A percentile compares a stretch with the other conserved stretches of the same genome.
Conservation (phyloP, 257 asterid genomes). For the Buddleja alternifolia region DNA sequence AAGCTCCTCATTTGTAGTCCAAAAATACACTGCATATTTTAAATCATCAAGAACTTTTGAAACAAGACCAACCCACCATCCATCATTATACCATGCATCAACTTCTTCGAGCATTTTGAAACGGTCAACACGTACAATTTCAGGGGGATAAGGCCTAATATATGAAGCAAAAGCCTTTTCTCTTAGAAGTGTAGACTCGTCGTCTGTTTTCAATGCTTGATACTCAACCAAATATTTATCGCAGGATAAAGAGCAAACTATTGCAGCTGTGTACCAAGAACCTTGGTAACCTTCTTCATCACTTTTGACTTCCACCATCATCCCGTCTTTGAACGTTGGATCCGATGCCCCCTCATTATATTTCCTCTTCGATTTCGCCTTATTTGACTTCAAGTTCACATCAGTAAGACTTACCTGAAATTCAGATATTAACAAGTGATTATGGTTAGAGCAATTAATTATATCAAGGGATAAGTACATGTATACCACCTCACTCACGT, state of each 20-base stretch:
- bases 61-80: slow-evolving; percentile 80
- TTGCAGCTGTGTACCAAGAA: slow-evolving; percentile 61
- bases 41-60: slow-evolving; percentile 48
- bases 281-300: slow-evolving; percentile 71
- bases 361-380: slow-evolving; percentile 39
- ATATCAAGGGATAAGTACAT: no score
- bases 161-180: slow-evolving; percentile 45
- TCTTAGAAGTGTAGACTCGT: slow-evolving; percentile 43
- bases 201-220: slow-evolving; percentile 56
- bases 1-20: slow-evolving; percentile 56
- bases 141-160: slow-evolving; percentile 65
- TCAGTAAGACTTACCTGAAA: slow-evolving; percentile 40
- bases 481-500: no score
- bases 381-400: slow-evolving; percentile 29
- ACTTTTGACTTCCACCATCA: slow-evolving; percentile 68
- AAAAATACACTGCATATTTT: slow-evolving; percentile 56
- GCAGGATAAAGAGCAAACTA: slow-evolving; percentile 35
- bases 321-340: slow-evolving; percentile 45
- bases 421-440: slow-evolving; percentile 18
- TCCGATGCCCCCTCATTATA: slow-evolving; percentile 29
- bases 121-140: slow-evolving; percentile 32
- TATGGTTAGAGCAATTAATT: neutral
- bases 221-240: slow-evolving; percentile 56
- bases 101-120: slow-evolving; percentile 60
- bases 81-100: slow-evolving; percentile 74